Evolutionary conservation across 306 rosid species (phyloP), one percentile per base, ranked within the genome.

Genomic region (Acacia crassicarpa): DNA sequence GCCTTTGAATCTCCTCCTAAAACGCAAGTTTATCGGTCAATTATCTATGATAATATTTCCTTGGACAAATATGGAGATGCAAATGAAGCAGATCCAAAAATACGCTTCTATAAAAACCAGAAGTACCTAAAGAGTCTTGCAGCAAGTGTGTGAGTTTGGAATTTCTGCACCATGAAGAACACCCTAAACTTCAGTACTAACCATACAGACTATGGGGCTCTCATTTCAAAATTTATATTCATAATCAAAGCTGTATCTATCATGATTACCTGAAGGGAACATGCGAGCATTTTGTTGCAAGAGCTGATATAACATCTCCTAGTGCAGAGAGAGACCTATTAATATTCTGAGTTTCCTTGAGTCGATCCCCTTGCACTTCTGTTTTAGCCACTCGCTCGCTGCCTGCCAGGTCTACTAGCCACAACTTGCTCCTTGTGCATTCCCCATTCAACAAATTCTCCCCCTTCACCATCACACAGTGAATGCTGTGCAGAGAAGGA

Each of bases 141-240:
- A 95, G 91, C 91, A 95, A 92, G 87, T 95, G 99, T 44, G 99
- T 95, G 78, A 95, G 99, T 91, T 95, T 95, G 74, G 98, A 93
- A 88, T 95, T 95, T 91, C 99, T 95, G 85, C 75, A 86, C 51
- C 58, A 41, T 8, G 70, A 54, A 83, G 49, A 54, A 71, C 45
- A 71, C 63, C 17, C 25, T 25, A 63, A 81, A 77, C 76, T 74
- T 79, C 76, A 85, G 62, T 43, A 65, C 51, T 38, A 10, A 67
- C 27, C 75, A 3, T 53, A 53, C 19, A 59, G 65, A 74, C 54
- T 48, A 61, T 69, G 68, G 33, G 66, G 66, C 13, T 12, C 4
- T 59, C 33, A 3, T 58, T 56, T 56, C 27, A 20, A 71, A 58
- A 61, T 20, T 78, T 75, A 32, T 12, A 68, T 74, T 63, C 68